Evolutionary conservation across 352 stramenopile genomes (phyloP), one percentile per base, ranked within the genome.

Genomic region (Phytopythium helicoides): DNA sequence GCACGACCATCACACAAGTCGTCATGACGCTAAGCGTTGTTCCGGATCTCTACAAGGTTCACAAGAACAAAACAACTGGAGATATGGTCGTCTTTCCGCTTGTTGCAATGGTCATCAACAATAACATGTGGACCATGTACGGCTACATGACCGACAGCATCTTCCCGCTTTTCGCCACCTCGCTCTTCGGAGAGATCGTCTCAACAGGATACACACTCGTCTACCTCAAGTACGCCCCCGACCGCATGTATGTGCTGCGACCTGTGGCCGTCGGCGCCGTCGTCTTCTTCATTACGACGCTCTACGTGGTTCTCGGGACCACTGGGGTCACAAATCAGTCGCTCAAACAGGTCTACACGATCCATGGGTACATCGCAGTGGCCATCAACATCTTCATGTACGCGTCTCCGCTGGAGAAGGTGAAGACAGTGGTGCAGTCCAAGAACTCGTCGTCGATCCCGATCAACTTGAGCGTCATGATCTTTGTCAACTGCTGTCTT

Each of bases 381-480:
- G 51, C 50, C 19, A 77, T 76, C 45, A 80, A 69, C 18, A 56
- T 86, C 35, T 54, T 76, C 33, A 52, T 87, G 46, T 89, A 85
- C 58, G 60, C 70, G 35, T 86, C 79, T 3, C 79, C 79, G 1
- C 64, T 90, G 25, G 72, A 62, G 41, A 81, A 58, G 1, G 60
- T 90, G 39, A 66, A 60, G 38, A 51, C 71, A 4, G 80, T 87
- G n/a, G 10, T 90, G 15, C 50, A 52, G 12, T 75, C 62, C 57
- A 82, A 81, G 54, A 74, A 67, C n/a, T 65, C 72, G 26, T 56
- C 56, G n/a, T 83, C 71, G 11, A 67, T 90, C 42, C 71, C 69
- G 10, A 76, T 87, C 47, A 58, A 63, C 22, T 65, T 90, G 64
- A 68, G 73, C 31, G 19, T 55, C 26, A 76, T 76, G 33, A 74